Conservation (phyloP, 805 yeast species). For the Barnettozyma botsteinii region DNA sequence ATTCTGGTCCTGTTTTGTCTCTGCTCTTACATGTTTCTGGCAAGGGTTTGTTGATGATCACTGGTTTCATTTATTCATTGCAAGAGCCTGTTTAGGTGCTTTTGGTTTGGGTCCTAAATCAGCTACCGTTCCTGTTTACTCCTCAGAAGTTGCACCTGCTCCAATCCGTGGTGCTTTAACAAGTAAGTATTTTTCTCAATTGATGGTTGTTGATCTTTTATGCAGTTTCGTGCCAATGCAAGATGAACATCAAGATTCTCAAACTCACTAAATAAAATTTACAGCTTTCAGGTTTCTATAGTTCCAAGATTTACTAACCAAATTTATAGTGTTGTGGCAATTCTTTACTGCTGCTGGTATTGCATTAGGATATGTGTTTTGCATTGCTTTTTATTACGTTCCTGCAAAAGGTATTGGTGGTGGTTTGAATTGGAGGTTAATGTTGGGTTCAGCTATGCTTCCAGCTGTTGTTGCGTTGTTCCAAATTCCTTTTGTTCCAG, state of each 20-base stretch:
- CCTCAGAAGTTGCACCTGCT: conserved; percentile 61
- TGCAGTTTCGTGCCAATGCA: too few relatives aligned
- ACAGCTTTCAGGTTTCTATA: too few relatives aligned
- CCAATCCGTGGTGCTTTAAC: conserved; percentile 60
- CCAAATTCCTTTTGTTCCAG: conserved; percentile 66
- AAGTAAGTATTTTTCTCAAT: neutral
- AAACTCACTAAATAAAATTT: too few relatives aligned
- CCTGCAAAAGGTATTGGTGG: conserved; percentile 31
- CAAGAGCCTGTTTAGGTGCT: conserved; percentile 55
- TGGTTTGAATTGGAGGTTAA: conserved; percentile 61
- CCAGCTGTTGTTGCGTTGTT: conserved; percentile 57
- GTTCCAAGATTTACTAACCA: too few relatives aligned
- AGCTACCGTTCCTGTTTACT: conserved; percentile 71
- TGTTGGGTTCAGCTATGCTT: conserved; percentile 61
- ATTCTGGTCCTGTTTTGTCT: conserved; percentile 54
- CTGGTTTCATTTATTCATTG: conserved; percentile 66
- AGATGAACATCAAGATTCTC: too few relatives aligned
- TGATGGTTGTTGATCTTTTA: neutral
- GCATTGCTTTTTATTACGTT: conserved; percentile 56
- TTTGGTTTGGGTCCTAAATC: conserved; percentile 68
- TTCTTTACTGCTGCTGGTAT: conserved; percentile 71
- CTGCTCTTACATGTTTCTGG: conserved; percentile 63
- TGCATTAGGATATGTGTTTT: conserved; percentile 63
- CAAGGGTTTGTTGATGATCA: conserved; percentile 49
- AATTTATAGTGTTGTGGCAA: conserved; percentile 63